phyloP scores from a whole-genome alignment of 257 asterid genomes.

The Solanum chiquidenum region DNA sequence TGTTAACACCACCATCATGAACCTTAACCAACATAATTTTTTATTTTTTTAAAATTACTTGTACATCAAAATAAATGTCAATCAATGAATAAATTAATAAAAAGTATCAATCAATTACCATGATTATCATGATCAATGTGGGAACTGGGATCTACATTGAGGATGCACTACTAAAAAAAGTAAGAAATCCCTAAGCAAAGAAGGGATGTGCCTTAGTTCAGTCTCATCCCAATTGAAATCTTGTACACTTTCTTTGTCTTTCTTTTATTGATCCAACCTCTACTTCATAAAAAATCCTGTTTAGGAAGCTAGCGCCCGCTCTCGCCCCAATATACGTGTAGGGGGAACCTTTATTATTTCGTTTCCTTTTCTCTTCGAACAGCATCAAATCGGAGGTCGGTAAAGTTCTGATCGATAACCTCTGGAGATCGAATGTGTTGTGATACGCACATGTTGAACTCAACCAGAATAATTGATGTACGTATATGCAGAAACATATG shows the following conservation, averaged over 20 bases:
- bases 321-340: neutral
- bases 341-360: too few species aligned
- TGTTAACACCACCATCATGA: neutral
- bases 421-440: neutral
- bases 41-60: neutral
- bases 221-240: too few species aligned
- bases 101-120: neutral
- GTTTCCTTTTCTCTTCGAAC: too few species aligned
- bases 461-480: neutral
- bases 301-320: neutral
- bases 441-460: too few species aligned
- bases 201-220: too few species aligned
- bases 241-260: neutral
- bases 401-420: neutral
- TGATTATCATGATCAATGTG: neutral
- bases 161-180: neutral
- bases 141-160: neutral
- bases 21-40: neutral
- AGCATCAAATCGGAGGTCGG: neutral
- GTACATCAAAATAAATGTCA: neutral
- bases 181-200: too few species aligned
- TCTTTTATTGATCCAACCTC: neutral
- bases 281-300: neutral
- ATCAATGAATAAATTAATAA: neutral
- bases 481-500: fast-evolving